These are phyloP conservation scores for Thelonectria rubi DNA, from an alignment of 2,329 filamentous ascomycete genomes.

Conservation along the genomic window DNA sequence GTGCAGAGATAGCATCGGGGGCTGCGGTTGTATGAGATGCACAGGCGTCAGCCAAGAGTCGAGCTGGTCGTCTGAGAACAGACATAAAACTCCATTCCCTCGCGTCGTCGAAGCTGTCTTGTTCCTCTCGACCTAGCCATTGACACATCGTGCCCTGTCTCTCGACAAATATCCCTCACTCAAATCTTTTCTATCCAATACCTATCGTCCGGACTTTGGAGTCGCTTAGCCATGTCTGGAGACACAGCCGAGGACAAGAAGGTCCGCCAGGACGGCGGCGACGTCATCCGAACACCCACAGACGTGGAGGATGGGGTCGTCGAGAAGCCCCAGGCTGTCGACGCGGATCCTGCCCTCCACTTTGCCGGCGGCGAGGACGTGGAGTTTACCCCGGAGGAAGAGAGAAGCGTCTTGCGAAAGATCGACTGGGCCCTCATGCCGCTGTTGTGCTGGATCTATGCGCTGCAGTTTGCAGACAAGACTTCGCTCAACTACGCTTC, in stretches of 20 bases:
- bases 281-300: constrained; percentile 15
- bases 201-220: too few relatives aligned
- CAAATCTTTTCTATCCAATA: background rate
- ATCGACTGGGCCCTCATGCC: constrained; percentile 46
- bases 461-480: constrained; percentile 46
- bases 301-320: constrained; percentile 17
- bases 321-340: constrained; percentile 4
- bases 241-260: background rate
- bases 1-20: background rate
- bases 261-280: constrained; percentile 5
- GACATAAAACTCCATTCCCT: background rate
- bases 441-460: constrained; percentile 45
- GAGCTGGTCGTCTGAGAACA: background rate
- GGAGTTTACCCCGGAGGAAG: constrained; percentile 30
- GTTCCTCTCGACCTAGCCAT: background rate
- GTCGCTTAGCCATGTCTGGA: background rate
- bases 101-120: background rate
- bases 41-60: background rate
- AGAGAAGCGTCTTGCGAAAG: constrained; percentile 39
- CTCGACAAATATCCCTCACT: background rate
- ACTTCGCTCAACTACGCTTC: constrained; percentile 47
- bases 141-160: background rate
- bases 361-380: constrained; percentile 19
- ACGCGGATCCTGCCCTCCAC: constrained; percentile 12
- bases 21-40: background rate